Conservation (phyloP, 345 rosid species). For the Psidium friedrichsthalianum region DNA sequence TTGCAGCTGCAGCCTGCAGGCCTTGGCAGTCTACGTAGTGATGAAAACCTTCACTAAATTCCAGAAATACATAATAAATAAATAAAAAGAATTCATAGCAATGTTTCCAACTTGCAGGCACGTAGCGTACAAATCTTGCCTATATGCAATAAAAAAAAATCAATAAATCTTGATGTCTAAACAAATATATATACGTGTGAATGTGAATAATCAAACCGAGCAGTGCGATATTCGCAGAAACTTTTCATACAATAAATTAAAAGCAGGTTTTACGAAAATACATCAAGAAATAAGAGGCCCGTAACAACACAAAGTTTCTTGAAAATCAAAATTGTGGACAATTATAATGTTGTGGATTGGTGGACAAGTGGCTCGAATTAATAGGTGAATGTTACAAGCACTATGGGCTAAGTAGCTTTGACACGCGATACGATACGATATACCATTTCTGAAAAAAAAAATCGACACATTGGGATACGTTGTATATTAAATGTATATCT, state of each 20-base stretch:
- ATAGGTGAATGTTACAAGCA: too few species aligned
- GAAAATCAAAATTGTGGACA: too few species aligned
- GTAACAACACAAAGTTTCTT: too few species aligned
- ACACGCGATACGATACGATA: too few species aligned
- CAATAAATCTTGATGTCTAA: background rate
- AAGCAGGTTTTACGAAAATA: background rate
- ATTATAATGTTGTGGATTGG: background rate
- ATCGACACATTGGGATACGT: too few species aligned
- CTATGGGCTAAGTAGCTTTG: too few species aligned
- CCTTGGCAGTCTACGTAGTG: background rate
- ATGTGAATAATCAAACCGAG: background rate
- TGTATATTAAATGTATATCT: too few species aligned
- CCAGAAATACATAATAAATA: background rate
- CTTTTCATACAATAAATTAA: background rate
- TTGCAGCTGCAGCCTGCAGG: background rate
- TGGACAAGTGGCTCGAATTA: background rate
- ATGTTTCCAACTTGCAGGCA: too few species aligned
- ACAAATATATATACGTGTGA: background rate
- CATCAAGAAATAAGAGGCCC: background rate
- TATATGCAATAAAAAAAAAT: background rate
- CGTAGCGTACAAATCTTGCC: background rate
- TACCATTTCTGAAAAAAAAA: too few species aligned
- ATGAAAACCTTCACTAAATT: background rate
- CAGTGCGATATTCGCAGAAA: background rate
- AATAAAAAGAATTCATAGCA: background rate